These are phyloP conservation scores for Dactylellina sp. DNA, from an alignment of 2,329 filamentous ascomycete species.

Conservation along the genomic window DNA sequence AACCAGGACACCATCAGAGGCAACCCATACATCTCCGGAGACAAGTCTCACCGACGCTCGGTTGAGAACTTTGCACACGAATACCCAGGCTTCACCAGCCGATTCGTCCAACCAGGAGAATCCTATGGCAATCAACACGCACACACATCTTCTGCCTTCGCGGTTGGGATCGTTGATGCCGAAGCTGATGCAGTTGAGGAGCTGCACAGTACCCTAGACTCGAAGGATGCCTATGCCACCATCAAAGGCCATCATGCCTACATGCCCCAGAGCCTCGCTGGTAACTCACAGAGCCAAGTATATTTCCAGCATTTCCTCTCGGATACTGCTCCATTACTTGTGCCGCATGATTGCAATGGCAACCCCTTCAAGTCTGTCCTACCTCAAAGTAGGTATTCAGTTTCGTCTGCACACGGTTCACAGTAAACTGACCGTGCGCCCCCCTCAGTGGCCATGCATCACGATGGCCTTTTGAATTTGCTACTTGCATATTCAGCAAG, in stretches of 20 bases:
- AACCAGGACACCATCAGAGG: slow-evolving; percentile 55
- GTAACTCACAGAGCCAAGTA: slow-evolving; percentile 84
- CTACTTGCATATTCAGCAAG: slow-evolving; percentile 86
- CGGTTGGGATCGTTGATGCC: slow-evolving; percentile 51
- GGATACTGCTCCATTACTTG: slow-evolving; percentile 77
- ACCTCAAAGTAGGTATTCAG: slow-evolving; percentile 70
- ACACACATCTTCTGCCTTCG: slow-evolving; percentile 52
- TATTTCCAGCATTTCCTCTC: slow-evolving; percentile 80
- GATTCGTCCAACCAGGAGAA: slow-evolving; percentile 27
- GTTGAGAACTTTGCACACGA: slow-evolving; percentile 53
- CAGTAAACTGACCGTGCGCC: slow-evolving; percentile 61
- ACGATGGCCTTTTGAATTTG: slow-evolving; percentile 79
- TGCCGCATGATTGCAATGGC: slow-evolving; percentile 72
- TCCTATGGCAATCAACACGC: slow-evolving; percentile 63
- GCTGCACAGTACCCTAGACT: slow-evolving; percentile 51
- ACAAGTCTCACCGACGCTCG: slow-evolving; percentile 52
- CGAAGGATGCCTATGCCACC: slow-evolving; percentile 51
- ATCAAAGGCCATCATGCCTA: slow-evolving; percentile 58
- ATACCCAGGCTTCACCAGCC: slow-evolving; percentile 47
- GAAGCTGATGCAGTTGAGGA: slow-evolving; percentile 55
- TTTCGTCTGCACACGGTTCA: slow-evolving; percentile 50
- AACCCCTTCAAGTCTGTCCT: slow-evolving; percentile 73
- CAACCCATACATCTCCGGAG: slow-evolving; percentile 51
- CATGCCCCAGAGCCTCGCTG: slow-evolving; percentile 69
- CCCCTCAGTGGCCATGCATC: slow-evolving; percentile 74